Percentiles rank a stretch among this genome's conserved stretches.
Evolutionary conservation across 176 grass and related monocot species (phyloP).

Genomic region (Areca catechu): DNA sequence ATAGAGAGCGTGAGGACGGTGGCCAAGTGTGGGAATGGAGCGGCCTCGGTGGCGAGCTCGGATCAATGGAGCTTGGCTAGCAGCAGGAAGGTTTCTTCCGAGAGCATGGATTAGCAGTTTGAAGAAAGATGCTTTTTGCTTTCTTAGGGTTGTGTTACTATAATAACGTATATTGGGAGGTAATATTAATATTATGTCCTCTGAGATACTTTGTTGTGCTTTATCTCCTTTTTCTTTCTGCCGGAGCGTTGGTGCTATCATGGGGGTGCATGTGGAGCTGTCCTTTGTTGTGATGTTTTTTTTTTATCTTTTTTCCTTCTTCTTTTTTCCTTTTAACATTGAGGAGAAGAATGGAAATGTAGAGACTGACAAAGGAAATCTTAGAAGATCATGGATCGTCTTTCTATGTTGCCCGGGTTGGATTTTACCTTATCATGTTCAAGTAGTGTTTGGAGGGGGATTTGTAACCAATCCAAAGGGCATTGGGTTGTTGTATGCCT

Average conservation of each 20-base stretch:
- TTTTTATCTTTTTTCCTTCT: background rate
- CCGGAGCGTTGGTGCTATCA: background rate
- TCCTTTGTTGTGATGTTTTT: background rate
- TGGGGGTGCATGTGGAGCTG: background rate
- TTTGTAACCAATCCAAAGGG: too few species aligned
- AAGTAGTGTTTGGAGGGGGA: too few species aligned
- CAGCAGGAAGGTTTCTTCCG: background rate
- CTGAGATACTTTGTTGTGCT: background rate
- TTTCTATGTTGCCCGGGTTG: too few species aligned
- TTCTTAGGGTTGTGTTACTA: background rate
- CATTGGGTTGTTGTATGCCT: too few species aligned
- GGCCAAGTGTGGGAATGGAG: background rate
- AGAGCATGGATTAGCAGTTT: background rate
- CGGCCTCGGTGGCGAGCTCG: background rate
- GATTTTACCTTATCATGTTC: too few species aligned
- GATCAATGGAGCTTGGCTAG: constrained; percentile 3
- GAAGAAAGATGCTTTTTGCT: too few species aligned
- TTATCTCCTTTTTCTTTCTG: background rate
- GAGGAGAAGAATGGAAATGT: background rate
- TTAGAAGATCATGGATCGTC: too few species aligned
- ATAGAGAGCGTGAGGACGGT: constrained; percentile 7
- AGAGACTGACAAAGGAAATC: background rate
- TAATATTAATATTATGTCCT: background rate
- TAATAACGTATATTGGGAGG: background rate
- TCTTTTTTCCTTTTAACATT: background rate